Percentiles rank a stretch among this genome's conserved stretches.
phyloP scores from a whole-genome alignment of 139 green algal species.

The Edaphochlamys debaryana region DNA sequence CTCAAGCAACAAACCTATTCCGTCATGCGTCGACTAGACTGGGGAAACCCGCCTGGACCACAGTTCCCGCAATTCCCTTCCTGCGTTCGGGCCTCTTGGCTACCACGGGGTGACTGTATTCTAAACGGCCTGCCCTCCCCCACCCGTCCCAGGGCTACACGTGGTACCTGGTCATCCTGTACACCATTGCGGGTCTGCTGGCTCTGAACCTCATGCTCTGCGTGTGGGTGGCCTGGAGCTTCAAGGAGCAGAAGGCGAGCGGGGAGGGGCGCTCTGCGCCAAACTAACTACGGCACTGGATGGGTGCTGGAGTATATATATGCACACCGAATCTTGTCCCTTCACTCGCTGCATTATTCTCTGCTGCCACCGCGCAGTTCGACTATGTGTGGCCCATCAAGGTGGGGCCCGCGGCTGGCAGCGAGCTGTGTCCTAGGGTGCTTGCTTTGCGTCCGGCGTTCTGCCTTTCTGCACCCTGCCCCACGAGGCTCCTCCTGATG shows the following conservation, averaged over 20 bases:
- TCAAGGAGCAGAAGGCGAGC: conserved; percentile 25
- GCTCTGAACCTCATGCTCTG: conserved; percentile 24
- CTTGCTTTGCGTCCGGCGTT: neutral
- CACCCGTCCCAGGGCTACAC: conserved; percentile 20
- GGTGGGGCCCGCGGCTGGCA: no score
- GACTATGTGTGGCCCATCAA: no score
- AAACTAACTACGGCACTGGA: neutral
- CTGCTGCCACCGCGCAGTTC: no score
- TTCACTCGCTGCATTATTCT: no score
- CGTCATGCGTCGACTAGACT: no score
- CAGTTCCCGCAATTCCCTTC: no score
- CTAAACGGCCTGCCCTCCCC: neutral
- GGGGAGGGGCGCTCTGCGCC: neutral
- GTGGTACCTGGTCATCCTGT: conserved; percentile 40
- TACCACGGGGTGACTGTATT: no score
- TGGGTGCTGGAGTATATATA: neutral
- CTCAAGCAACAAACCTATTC: neutral
- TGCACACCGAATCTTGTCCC: no score
- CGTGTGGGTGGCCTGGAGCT: conserved; percentile 47
- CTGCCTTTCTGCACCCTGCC: neutral
- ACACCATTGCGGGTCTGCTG: conserved; percentile 32
- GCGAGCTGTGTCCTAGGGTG: neutral
- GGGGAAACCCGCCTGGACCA: no score
- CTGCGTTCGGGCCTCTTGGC: no score
- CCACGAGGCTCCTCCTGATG: no score